A percentile compares a stretch with the other conserved stretches of the same genome.
Evolutionary conservation across 805 yeast species (phyloP).

Genomic region (Candida anglica): DNA sequence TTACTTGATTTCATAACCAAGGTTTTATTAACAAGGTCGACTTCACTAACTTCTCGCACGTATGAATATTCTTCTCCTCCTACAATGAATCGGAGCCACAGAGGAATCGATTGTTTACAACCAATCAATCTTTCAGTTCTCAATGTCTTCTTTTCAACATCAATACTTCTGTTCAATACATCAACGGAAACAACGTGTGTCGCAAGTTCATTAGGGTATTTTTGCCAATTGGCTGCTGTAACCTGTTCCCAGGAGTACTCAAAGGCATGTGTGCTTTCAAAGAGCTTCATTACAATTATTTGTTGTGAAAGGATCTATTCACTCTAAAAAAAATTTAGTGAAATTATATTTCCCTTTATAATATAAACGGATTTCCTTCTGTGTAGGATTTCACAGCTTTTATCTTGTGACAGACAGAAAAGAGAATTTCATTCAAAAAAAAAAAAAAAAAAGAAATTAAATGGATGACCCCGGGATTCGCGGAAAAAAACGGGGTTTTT

Average conservation of each 20-base stretch:
- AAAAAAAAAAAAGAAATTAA: neutral
- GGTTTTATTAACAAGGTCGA: slow-evolving; percentile 62
- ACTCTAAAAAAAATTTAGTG: neutral
- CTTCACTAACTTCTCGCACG: slow-evolving; percentile 85
- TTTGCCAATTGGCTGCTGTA: slow-evolving; percentile 94
- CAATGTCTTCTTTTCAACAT: slow-evolving; percentile 42
- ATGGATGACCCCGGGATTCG: neutral
- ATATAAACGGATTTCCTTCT: too few species aligned
- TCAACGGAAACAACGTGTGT: slow-evolving; percentile 95
- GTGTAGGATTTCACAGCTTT: too few species aligned
- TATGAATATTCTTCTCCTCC: slow-evolving; percentile 73
- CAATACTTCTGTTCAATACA: slow-evolving; percentile 69
- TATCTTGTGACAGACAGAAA: too few species aligned
- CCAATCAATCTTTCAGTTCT: slow-evolving; percentile 86
- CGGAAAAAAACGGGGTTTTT: slow-evolving; percentile 1
- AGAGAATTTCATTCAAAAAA: too few species aligned
- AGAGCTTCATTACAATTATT: slow-evolving; percentile 62
- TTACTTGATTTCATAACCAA: slow-evolving; percentile 82
- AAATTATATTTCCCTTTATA: too few species aligned
- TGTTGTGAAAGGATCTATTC: slow-evolving; percentile 1
- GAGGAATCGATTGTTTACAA: slow-evolving; percentile 81
- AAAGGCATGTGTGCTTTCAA: slow-evolving; percentile 65
- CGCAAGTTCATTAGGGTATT: slow-evolving; percentile 91
- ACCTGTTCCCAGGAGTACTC: slow-evolving; percentile 91
- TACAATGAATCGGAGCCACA: slow-evolving; percentile 68